Conservation (phyloP, 768 basidiomycete species). For the Boletus speciosus region DNA sequence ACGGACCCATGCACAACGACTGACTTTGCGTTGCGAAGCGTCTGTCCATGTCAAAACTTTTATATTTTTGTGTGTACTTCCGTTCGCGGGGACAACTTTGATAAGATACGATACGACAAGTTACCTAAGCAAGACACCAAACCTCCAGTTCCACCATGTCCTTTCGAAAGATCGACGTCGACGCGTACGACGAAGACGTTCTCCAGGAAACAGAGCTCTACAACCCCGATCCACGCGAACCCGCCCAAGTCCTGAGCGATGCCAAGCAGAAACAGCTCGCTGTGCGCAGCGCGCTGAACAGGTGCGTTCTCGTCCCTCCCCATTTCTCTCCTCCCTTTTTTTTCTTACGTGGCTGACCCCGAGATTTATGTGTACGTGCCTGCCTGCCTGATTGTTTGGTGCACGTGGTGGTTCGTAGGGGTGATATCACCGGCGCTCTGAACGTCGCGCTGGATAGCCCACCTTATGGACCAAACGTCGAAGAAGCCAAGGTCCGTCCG, state of each 20-base stretch:
- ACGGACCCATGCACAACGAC: not conserved
- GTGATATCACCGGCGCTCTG: conserved; percentile 74
- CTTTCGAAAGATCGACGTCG: conserved; percentile 94
- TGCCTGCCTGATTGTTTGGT: not conserved
- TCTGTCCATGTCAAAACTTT: not conserved
- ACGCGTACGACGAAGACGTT: conserved; percentile 88
- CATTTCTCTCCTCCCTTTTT: not conserved
- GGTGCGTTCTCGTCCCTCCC: conserved; percentile 43
- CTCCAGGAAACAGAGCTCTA: conserved; percentile 83
- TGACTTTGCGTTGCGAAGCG: not conserved
- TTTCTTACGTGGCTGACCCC: not conserved
- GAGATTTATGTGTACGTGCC: too few relatives aligned
- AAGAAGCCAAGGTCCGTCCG: conserved; percentile 78
- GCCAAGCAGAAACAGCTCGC: conserved; percentile 70
- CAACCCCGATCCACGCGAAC: conserved; percentile 78
- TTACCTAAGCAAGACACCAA: conserved; percentile 6
- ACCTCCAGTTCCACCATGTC: conserved; percentile 39
- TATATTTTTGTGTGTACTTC: too few relatives aligned
- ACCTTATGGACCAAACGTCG: conserved; percentile 85
- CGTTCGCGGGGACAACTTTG: not conserved
- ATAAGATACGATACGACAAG: not conserved
- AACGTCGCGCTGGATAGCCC: conserved; percentile 67
- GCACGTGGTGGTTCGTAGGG: conserved; percentile 41
- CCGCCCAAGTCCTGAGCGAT: conserved; percentile 68
- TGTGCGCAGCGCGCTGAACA: conserved; percentile 71